Evolutionary conservation across 192 early-diverging fungal genomes (phyloP).

Genomic region (Phycomyces nitens): DNA sequence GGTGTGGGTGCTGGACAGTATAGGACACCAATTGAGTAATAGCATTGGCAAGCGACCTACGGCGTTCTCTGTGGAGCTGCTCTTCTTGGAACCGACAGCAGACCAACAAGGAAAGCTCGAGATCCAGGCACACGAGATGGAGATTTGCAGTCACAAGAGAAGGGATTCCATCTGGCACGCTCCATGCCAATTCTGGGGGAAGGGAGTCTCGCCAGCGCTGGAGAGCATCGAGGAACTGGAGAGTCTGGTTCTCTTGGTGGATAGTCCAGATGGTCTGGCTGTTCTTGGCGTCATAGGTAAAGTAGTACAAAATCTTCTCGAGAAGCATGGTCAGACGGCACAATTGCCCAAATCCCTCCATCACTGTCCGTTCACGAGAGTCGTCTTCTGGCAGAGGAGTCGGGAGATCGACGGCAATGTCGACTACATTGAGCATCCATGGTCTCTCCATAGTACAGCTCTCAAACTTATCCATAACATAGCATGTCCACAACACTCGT

Average conservation of each 20-base stretch:
- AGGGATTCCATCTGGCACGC: conserved; percentile 1
- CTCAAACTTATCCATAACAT: conserved; percentile 32
- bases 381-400: conserved; percentile 27
- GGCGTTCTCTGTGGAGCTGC: conserved; percentile 16
- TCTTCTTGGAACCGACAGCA: conserved; percentile 24
- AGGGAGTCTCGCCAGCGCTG: conserved; percentile 21
- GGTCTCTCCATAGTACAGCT: conserved; percentile 32
- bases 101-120: conserved; percentile 26
- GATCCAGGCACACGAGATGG: conserved; percentile 28
- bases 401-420: conserved; percentile 24
- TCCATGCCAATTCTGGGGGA: conserved; percentile 21
- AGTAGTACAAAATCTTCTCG: conserved; percentile 23
- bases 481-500: conserved; percentile 37
- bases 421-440: conserved; percentile 21
- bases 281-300: conserved; percentile 11
- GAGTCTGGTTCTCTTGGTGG: conserved; percentile 15
- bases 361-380: conserved; percentile 15
- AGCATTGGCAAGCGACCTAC: conserved; percentile 25
- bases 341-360: conserved; percentile 31
- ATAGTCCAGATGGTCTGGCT: conserved; percentile 12
- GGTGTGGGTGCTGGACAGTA: conserved; percentile 12
- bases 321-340: conserved; percentile 29
- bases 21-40: conserved; percentile 24
- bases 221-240: conserved; percentile 22
- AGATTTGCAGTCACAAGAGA: conserved; percentile 23